Conservation (phyloP, 768 basidiomycete species). For the Pseudohyphozyma bogoriensis region DNA sequence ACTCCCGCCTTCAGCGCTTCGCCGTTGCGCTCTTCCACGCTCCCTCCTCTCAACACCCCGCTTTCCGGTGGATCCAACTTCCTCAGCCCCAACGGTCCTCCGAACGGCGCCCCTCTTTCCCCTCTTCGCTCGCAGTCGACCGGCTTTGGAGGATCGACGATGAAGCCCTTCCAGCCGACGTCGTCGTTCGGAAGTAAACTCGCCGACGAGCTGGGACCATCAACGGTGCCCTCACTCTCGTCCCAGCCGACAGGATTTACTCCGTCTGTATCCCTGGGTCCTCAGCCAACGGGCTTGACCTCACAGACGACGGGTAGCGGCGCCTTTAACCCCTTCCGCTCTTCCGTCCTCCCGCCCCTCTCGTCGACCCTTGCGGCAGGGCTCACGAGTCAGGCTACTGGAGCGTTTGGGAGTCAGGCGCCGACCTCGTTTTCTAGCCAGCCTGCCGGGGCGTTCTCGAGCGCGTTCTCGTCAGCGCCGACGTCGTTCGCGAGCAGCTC, state of each 20-base stretch:
- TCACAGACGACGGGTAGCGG: no score
- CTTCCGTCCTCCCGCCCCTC: no score
- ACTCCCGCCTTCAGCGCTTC: slow-evolving; percentile 4
- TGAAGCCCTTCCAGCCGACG: slow-evolving; percentile 32
- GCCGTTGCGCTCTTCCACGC: neutral
- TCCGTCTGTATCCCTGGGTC: no score
- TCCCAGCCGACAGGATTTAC: slow-evolving; percentile 11
- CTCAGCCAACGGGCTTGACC: no score
- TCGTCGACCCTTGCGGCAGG: no score
- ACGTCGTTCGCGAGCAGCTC: no score
- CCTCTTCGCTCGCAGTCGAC: slow-evolving; percentile 14
- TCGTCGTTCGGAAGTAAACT: slow-evolving; percentile 29
- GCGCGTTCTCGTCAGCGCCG: no score
- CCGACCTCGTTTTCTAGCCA: no score
- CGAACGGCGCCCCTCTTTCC: neutral
- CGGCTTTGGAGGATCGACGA: slow-evolving; percentile 19
- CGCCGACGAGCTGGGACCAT: slow-evolving; percentile 6
- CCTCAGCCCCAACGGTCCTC: neutral
- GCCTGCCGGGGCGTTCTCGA: no score
- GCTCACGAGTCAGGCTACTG: no score
- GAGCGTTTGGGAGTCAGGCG: no score
- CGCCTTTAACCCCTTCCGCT: no score
- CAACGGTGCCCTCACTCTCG: neutral
- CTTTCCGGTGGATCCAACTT: neutral
- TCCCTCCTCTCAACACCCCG: neutral